Evolutionary conservation across 176 grass and related monocot genomes (phyloP).

Genomic region (Lolium rigidum): DNA sequence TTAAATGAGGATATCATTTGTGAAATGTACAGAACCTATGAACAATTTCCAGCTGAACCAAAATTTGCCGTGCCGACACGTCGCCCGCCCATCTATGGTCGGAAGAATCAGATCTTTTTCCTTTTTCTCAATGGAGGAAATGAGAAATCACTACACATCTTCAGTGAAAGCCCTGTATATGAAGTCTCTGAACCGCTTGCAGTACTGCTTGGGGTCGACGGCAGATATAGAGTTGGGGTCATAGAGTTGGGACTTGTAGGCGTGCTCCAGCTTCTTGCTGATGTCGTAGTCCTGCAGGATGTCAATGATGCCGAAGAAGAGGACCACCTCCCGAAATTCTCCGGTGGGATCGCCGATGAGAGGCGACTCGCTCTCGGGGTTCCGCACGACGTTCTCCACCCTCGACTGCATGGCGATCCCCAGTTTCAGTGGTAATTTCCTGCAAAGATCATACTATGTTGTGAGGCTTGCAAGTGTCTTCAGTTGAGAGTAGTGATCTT

Average conservation of each 20-base stretch:
- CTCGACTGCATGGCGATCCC: conserved; percentile 83
- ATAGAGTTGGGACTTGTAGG: conserved; percentile 85
- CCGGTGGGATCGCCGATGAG: conserved; percentile 77
- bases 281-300: conserved; percentile 94
- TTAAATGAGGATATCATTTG: not conserved
- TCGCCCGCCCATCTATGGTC: not conserved
- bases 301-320: conserved; percentile 93
- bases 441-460: conserved; percentile 35
- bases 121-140: not conserved
- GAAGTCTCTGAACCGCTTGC: conserved; percentile 88
- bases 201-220: conserved; percentile 57
- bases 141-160: conserved; percentile 40
- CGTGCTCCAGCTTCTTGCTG: conserved; percentile 92
- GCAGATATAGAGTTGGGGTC: conserved; percentile 73
- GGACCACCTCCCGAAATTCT: conserved; percentile 68
- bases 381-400: conserved; percentile 67
- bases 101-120: not conserved
- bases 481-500: not conserved
- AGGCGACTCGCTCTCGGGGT: conserved; percentile 46
- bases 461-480: conserved; percentile 2
- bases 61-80: not conserved
- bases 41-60: conserved; percentile 22
- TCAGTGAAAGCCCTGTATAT: conserved; percentile 68
- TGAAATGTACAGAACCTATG: conserved; percentile 21
- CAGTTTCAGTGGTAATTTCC: conserved; percentile 57